Evolutionary conservation across 2,329 filamentous ascomycete genomes (phyloP).

Genomic region (Neofusicoccum sp.): DNA sequence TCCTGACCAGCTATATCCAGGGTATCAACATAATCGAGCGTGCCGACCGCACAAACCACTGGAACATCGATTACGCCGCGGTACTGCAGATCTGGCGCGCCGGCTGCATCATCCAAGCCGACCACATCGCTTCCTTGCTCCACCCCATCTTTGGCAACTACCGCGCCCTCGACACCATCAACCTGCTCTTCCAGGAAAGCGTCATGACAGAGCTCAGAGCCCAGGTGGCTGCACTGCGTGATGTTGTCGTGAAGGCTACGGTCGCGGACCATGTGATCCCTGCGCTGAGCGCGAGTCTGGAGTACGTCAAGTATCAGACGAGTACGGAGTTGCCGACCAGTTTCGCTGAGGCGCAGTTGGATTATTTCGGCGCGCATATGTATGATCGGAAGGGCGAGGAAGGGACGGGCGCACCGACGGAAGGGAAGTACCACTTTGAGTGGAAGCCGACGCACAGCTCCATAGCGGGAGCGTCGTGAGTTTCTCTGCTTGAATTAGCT

Average conservation of each 20-base stretch:
- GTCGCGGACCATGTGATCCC: constrained; percentile 61
- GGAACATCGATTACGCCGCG: constrained; percentile 55
- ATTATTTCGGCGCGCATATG: constrained; percentile 68
- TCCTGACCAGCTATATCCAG: constrained; percentile 63
- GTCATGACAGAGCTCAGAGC: constrained; percentile 54
- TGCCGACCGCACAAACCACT: constrained; percentile 58
- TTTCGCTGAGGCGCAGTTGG: constrained; percentile 69
- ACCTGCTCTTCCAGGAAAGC: constrained; percentile 47
- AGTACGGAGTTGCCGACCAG: constrained; percentile 62
- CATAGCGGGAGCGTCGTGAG: not conserved
- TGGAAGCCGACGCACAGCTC: constrained; percentile 50
- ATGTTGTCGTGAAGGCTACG: constrained; percentile 54
- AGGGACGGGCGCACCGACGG: constrained; percentile 50
- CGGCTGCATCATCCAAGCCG: constrained; percentile 69
- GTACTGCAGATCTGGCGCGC: constrained; percentile 64
- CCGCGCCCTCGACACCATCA: constrained; percentile 41
- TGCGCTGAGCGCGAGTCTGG: constrained; percentile 59
- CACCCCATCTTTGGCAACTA: constrained; percentile 42
- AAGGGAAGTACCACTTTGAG: constrained; percentile 63
- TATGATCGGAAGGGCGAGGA: constrained; percentile 59
- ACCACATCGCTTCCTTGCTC: constrained; percentile 62
- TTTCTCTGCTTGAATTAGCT: too few relatives aligned
- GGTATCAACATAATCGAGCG: constrained; percentile 63
- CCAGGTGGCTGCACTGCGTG: constrained; percentile 45
- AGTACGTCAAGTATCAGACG: constrained; percentile 65